phyloP scores from a whole-genome alignment of 1,284 basidiomycete genomes.

The Exobasidium rhododendri region DNA sequence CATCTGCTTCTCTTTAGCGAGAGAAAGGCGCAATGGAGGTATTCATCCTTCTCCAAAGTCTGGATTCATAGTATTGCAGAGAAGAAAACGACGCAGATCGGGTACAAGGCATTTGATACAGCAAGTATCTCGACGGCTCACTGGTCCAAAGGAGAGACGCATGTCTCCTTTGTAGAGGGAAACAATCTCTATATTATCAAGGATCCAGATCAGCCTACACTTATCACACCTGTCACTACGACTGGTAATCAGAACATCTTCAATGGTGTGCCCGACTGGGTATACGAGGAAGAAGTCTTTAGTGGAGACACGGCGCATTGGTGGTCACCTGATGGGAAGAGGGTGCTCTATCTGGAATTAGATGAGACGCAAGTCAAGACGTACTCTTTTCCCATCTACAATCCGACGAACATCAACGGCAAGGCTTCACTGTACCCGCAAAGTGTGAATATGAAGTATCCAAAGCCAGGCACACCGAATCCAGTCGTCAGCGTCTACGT shows the following conservation, averaged over 20 bases:
- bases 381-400: slow-evolving; percentile 85
- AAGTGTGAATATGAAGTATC: slow-evolving; percentile 54
- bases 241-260: slow-evolving; percentile 80
- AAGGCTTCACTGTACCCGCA: slow-evolving; percentile 36
- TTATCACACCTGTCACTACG: slow-evolving; percentile 70
- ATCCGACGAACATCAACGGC: slow-evolving; percentile 55
- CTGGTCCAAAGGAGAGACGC: slow-evolving; percentile 19
- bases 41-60: slow-evolving; percentile 82
- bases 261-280: slow-evolving; percentile 88
- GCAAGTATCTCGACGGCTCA: slow-evolving; percentile 26
- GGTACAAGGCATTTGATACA: slow-evolving; percentile 15
- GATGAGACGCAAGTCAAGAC: slow-evolving; percentile 85
- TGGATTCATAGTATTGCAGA: slow-evolving; percentile 71
- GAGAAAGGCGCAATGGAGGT: slow-evolving; percentile 75
- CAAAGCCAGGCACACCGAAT: slow-evolving; percentile 79
- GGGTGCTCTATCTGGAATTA: slow-evolving; percentile 77
- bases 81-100: slow-evolving; percentile 64
- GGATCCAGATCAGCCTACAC: slow-evolving; percentile 11
- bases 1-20: slow-evolving; percentile 39
- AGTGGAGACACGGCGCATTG: slow-evolving; percentile 72
- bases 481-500: slow-evolving; percentile 80
- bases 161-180: slow-evolving; percentile 34
- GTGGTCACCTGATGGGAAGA: slow-evolving; percentile 68
- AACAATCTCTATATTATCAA: slow-evolving; percentile 38
- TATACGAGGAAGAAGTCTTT: slow-evolving; percentile 62